Percentiles rank a stretch among this genome's conserved stretches.
phyloP scores from a whole-genome alignment of 805 yeast genomes.

The Metschnikowia reukaufii region DNA sequence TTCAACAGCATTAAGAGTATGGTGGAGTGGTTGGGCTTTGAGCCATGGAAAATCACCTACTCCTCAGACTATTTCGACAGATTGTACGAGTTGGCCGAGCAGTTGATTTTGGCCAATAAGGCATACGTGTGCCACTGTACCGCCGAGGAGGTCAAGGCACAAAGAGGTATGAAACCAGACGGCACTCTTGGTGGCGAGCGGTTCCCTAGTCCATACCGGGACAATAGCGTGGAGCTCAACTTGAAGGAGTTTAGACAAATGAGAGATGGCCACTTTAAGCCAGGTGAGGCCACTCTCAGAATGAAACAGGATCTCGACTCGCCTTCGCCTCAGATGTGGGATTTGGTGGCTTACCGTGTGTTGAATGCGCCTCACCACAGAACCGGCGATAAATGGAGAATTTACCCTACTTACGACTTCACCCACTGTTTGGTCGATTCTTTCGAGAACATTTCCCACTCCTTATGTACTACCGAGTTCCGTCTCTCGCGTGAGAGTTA shows the following conservation, averaged over 20 bases:
- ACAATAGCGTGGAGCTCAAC: constrained; percentile 68
- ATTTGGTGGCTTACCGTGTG: constrained; percentile 94
- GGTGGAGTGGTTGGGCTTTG: constrained; percentile 91
- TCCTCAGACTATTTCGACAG: constrained; percentile 93
- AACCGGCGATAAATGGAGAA: constrained; percentile 96
- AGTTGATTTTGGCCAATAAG: constrained; percentile 62
- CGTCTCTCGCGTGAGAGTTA: constrained; percentile 88
- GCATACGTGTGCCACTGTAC: constrained; percentile 96
- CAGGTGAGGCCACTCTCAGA: constrained; percentile 92
- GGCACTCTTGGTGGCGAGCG: constrained; percentile 95
- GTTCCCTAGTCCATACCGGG: constrained; percentile 75
- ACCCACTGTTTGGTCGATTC: constrained; percentile 99
- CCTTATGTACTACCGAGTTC: constrained; percentile 95
- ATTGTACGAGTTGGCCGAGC: constrained; percentile 86
- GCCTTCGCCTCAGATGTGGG: constrained; percentile 99
- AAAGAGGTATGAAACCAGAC: constrained; percentile 88
- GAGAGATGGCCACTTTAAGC: constrained; percentile 85
- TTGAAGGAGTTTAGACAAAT: constrained; percentile 80
- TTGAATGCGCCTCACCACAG: constrained; percentile 91
- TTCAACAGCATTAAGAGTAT: constrained; percentile 81
- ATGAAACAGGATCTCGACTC: constrained; percentile 92
- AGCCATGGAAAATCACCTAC: constrained; percentile 92
- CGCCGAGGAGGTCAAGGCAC: constrained; percentile 82
- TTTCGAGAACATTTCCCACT: constrained; percentile 92
- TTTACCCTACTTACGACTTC: constrained; percentile 97